These are phyloP conservation scores for Eugenia klotzschiana DNA, from an alignment of 441 rosid species.

Conservation along the genomic window DNA sequence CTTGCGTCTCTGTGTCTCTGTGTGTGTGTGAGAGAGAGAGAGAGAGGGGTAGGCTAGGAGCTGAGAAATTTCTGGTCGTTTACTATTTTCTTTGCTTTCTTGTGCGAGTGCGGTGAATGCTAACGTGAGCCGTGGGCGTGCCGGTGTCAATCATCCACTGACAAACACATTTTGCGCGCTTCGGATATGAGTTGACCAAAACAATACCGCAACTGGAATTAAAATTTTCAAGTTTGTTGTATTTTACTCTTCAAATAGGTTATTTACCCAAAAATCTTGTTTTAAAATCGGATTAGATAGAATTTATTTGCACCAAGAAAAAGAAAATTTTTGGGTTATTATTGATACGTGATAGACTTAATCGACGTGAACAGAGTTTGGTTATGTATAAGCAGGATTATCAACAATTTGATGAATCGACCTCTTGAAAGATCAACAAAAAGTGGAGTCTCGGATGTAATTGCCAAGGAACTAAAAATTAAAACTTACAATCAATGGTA, in stretches of 20 bases:
- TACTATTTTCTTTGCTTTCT: not conserved
- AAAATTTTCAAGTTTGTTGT: not conserved
- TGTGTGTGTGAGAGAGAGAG: not conserved
- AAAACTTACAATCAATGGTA: too few relatives aligned
- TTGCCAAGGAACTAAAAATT: too few relatives aligned
- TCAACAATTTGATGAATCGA: too few relatives aligned
- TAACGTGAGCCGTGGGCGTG: not conserved
- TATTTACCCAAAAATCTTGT: not conserved
- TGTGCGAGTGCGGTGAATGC: not conserved
- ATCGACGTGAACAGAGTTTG: too few relatives aligned
- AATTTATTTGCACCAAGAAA: too few relatives aligned
- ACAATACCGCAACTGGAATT: not conserved
- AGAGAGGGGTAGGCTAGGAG: not conserved
- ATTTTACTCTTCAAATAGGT: not conserved
- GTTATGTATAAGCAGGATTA: too few relatives aligned
- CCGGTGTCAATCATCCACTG: not conserved
- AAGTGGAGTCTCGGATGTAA: too few relatives aligned
- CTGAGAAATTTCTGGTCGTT: not conserved
- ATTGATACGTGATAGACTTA: too few relatives aligned
- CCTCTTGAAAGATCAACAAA: too few relatives aligned
- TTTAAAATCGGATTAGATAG: not conserved
- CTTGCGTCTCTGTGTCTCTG: not conserved
- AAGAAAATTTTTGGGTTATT: too few relatives aligned
- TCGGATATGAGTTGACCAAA: not conserved
- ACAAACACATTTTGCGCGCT: not conserved